Percentiles rank a stretch among this genome's conserved stretches.
Conservation (phyloP, 106 monocot species). For the Iris macrosiphon region DNA sequence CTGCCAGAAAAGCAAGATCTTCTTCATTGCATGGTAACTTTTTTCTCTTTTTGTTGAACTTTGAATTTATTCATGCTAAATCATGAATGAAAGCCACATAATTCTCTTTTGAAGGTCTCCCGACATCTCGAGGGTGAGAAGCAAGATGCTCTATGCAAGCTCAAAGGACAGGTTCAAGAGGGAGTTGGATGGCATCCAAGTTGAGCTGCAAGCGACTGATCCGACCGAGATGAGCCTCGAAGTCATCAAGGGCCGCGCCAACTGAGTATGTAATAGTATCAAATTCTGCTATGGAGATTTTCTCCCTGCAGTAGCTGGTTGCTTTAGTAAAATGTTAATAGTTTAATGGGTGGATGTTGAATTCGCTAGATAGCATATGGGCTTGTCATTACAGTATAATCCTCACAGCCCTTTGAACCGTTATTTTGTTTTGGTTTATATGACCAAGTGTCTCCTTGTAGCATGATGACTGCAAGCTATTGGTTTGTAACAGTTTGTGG, state of each 20-base stretch:
- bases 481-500: too few species aligned
- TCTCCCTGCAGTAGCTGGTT: neutral
- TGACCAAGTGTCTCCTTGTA: constrained; percentile 9
- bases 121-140: constrained; percentile 17
- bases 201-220: constrained; percentile 23
- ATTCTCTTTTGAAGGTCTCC: constrained; percentile 14
- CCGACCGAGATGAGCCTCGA: constrained; percentile 24
- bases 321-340: neutral
- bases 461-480: constrained; percentile 4
- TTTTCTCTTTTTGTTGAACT: neutral
- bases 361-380: constrained; percentile 11
- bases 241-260: constrained; percentile 17
- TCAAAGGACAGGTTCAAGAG: constrained; percentile 25
- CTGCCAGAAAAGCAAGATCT: constrained; percentile 20
- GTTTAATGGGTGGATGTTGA: constrained; percentile 2
- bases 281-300: neutral
- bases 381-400: constrained; percentile 3
- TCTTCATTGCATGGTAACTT: constrained; percentile 14
- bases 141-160: constrained; percentile 29
- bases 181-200: constrained; percentile 26
- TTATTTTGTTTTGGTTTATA: constrained; percentile 10
- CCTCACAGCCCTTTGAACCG: too few species aligned
- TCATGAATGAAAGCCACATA: neutral
- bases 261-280: neutral
- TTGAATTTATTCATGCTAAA: too few species aligned